Percentiles rank a stretch among this genome's conserved stretches.
Conservation (phyloP, 2,329 filamentous ascomycete genomes). For the Thyridium curvatum region DNA sequence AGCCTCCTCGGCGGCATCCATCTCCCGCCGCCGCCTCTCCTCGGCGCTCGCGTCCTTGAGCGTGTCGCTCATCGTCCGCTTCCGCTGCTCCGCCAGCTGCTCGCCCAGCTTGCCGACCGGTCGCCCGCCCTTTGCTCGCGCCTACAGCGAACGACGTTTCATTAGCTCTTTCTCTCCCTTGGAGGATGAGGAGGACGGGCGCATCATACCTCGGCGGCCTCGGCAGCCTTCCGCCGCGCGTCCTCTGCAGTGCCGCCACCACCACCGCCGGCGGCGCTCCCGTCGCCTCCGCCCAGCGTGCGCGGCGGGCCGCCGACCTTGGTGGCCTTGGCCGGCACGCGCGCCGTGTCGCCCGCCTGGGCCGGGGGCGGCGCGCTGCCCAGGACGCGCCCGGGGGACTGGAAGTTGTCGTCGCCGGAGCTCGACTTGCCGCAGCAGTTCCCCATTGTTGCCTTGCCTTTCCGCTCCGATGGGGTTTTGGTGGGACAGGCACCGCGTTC, state of each 20-base stretch:
- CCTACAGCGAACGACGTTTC: slow-evolving; percentile 2
- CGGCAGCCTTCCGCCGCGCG: slow-evolving; percentile 66
- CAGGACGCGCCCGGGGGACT: slow-evolving; percentile 66
- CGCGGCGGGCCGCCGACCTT: slow-evolving; percentile 51
- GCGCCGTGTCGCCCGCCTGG: slow-evolving; percentile 38
- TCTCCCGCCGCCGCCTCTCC: slow-evolving; percentile 59
- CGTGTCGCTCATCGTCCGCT: slow-evolving; percentile 61
- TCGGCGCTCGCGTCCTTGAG: slow-evolving; percentile 62
- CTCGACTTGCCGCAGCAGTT: slow-evolving; percentile 75
- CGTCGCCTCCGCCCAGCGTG: slow-evolving; percentile 53
- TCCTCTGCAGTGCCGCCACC: slow-evolving; percentile 38
- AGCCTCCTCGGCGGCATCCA: slow-evolving; percentile 54
- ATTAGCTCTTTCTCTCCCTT: background rate
- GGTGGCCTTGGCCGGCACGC: slow-evolving; percentile 37
- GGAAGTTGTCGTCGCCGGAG: slow-evolving; percentile 53
- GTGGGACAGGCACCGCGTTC: too few species aligned
- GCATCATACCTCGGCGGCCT: slow-evolving; percentile 74
- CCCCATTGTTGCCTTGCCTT: slow-evolving; percentile 77
- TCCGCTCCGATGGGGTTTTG: too few species aligned
- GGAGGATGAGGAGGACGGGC: slow-evolving; percentile 2
- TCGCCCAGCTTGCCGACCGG: slow-evolving; percentile 62
- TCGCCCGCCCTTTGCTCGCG: slow-evolving; percentile 21
- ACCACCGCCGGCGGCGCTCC: slow-evolving; percentile 14
- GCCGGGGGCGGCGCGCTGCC: slow-evolving; percentile 48
- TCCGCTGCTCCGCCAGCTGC: slow-evolving; percentile 71